Evolutionary conservation across 305 asterid species (phyloP).

Genomic region (Fraxinus xanthoxyloides): DNA sequence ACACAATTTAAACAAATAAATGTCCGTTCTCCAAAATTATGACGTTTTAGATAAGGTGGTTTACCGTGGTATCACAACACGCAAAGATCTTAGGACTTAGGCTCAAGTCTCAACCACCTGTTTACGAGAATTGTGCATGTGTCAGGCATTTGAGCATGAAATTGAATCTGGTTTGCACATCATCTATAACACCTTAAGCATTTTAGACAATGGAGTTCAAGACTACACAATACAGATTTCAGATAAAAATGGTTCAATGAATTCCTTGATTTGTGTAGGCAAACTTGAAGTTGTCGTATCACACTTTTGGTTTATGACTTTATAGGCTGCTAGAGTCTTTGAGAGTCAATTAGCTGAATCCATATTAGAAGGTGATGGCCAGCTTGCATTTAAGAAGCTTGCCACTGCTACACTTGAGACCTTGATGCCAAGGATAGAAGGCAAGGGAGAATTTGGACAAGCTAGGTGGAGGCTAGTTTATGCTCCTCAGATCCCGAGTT

Average conservation of each 20-base stretch:
- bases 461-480: slow-evolving; percentile 99
- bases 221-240: not conserved
- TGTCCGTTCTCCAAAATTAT: not conserved
- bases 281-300: slow-evolving; percentile 3
- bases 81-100: not conserved
- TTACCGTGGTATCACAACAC: not conserved
- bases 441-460: slow-evolving; percentile 98
- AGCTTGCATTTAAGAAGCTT: slow-evolving; percentile 98
- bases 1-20: not conserved
- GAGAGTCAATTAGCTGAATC: slow-evolving; percentile 99
- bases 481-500: slow-evolving; percentile 95
- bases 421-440: slow-evolving; percentile 97
- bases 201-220: not conserved
- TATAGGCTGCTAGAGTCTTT: slow-evolving; percentile 95
- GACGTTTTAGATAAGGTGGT: not conserved
- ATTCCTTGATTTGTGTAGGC: not conserved
- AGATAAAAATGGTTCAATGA: not conserved
- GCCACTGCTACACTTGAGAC: slow-evolving; percentile 97
- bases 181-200: not conserved
- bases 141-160: not conserved
- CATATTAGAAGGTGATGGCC: slow-evolving; percentile 94
- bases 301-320: slow-evolving; percentile 13
- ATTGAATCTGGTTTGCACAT: not conserved
- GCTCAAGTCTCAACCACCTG: not conserved
- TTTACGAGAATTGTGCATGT: not conserved